Evolutionary conservation across 2,329 filamentous ascomycete genomes (phyloP).

Genomic region (Penicillium brasilianum): DNA sequence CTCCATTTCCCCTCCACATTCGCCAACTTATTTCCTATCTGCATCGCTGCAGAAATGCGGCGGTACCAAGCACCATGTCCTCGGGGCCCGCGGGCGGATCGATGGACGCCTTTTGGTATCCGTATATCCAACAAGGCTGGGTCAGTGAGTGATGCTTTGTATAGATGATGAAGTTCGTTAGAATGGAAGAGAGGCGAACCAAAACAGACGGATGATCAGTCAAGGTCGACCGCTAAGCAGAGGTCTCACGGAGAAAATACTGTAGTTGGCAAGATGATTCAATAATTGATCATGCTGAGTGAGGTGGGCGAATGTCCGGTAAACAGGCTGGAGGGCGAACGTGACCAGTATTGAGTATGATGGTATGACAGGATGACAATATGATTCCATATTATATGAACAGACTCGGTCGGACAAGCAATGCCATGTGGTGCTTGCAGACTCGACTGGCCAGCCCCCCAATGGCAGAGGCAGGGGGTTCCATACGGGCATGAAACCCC

Average conservation of each 20-base stretch:
- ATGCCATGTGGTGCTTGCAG: neutral
- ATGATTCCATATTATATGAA: neutral
- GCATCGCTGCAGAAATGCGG: neutral
- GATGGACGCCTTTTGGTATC: neutral
- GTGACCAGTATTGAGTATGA: neutral
- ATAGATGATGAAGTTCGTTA: no score
- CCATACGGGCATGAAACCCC: neutral
- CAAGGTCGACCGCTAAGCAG: neutral
- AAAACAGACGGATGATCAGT: neutral
- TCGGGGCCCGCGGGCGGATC: neutral
- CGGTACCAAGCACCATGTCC: neutral
- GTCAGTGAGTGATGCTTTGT: neutral
- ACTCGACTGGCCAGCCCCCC: neutral
- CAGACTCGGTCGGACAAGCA: constrained; percentile 1
- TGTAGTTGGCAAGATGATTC: neutral
- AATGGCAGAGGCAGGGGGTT: neutral
- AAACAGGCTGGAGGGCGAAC: neutral
- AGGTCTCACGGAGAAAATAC: neutral
- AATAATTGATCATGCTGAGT: neutral
- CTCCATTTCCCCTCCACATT: neutral
- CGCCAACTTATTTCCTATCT: neutral
- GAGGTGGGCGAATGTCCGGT: neutral
- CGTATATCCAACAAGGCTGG: neutral
- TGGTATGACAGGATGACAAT: neutral
- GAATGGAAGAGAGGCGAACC: no score